Conservation (phyloP, 176 grass and related monocot species). For the Oryza punctata region DNA sequence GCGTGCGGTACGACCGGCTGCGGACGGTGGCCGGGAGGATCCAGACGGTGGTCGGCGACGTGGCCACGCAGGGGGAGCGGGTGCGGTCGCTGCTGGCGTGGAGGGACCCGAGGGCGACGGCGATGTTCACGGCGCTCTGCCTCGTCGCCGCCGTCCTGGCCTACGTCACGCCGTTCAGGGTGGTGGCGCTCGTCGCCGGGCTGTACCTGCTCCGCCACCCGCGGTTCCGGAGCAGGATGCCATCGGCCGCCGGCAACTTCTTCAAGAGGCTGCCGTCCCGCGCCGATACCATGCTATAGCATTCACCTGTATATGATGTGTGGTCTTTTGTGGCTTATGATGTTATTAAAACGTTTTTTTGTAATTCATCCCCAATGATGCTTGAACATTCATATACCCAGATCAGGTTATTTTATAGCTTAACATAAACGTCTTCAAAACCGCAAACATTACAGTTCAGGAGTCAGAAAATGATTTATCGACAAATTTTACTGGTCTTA, state of each 20-base stretch:
- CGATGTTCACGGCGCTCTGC: constrained; percentile 57
- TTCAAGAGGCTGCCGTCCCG: constrained; percentile 75
- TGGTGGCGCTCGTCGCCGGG: constrained; percentile 46
- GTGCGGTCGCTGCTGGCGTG: constrained; percentile 68
- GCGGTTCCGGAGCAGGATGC: constrained; percentile 64
- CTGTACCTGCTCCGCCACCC: constrained; percentile 72
- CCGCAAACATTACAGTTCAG: neutral
- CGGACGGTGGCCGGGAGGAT: constrained; percentile 75
- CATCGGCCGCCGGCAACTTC: constrained; percentile 59
- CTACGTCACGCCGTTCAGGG: constrained; percentile 52
- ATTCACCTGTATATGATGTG: neutral
- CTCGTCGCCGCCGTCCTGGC: constrained; percentile 51
- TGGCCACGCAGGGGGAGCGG: constrained; percentile 82
- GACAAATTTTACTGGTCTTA: too few species aligned
- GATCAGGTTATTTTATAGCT: too few species aligned
- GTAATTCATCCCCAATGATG: neutral
- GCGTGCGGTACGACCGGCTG: constrained; percentile 78
- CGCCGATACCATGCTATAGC: constrained; percentile 49
- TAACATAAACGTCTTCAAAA: neutral
- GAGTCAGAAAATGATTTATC: too few species aligned
- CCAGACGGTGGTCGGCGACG: constrained; percentile 73
- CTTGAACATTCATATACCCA: neutral
- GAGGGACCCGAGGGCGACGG: constrained; percentile 77
- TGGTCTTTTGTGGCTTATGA: neutral
- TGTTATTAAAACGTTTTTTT: neutral